Base-by-base conservation (phyloP, 306 rosid genomes). In the Prosopis cineraria region DNA sequence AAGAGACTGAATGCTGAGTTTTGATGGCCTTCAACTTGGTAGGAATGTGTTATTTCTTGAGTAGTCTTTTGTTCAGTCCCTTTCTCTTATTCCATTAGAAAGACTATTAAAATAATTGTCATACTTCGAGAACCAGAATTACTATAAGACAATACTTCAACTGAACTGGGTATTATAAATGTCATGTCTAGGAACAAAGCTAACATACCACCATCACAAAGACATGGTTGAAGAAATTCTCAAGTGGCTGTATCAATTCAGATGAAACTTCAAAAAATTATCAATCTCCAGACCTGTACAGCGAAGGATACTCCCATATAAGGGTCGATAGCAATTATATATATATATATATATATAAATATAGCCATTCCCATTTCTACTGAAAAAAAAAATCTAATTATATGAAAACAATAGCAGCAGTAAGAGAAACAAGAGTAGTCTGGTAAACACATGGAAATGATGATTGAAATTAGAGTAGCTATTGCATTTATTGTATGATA, bases 131-230 rank as follows among this genome's bases (percentile, higher is more conserved):
- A 55, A 8, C 50, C 30, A 13, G 40, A 13, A 67, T 34, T 27
- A 59, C 64, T 45, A 55, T 41, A 45, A 70, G 56, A 39, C 31
- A 72, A 27, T 56, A 47, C 47, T 75, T 44, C 6, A 70, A 74
- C 78, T 74, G 56, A 8, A 52, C 48, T 20, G 16, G 27, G 34
- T 43, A 3, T 72, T 72, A 34, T 7, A 40, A 40, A 30, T 41
- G n/a, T 36, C 20, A 36, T 25, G 16, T 31, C 58, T 53, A 68
- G 65, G 25, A 13, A 79, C 29, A 22, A 69, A 64, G 78, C 17
- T 55, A 78, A 84, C 98, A 12, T 92, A 94, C 98, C 98, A 90
- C 97, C 98, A 92, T 94, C 66, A 92, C 98, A 10, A 90, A 94
- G 74, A 94, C 98, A 74, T 78, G 80, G 36, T 87, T 82, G 30